Conservation (phyloP, 139 green algal genomes). For the Coccomyxa sp. region DNA sequence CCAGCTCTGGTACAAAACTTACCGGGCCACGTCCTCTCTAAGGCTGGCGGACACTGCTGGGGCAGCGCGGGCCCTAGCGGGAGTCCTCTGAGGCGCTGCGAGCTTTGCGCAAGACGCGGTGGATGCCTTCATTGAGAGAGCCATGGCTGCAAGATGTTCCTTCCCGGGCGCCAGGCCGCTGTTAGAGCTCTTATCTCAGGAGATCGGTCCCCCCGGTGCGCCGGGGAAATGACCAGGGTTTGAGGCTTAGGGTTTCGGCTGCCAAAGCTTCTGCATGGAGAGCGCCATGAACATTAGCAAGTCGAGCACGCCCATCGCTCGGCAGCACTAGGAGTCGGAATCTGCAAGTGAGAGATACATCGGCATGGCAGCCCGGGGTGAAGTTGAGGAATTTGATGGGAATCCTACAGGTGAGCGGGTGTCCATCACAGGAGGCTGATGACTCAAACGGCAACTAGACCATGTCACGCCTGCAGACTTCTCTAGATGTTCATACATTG, state of each 20-base stretch:
- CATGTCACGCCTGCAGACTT: too few relatives aligned
- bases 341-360: too few relatives aligned
- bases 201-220: background rate
- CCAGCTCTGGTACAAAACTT: background rate
- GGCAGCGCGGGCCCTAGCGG: background rate
- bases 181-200: background rate
- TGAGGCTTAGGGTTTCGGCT: background rate
- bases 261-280: too few relatives aligned
- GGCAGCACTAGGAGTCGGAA: too few relatives aligned
- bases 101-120: background rate
- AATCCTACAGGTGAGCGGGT: background rate
- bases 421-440: too few relatives aligned
- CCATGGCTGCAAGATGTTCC: too few relatives aligned
- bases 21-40: background rate
- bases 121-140: slow-evolving; percentile 20
- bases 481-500: too few relatives aligned
- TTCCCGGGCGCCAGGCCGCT: too few relatives aligned
- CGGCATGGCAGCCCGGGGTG: too few relatives aligned
- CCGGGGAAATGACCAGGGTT: background rate
- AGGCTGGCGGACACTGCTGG: slow-evolving; percentile 2
- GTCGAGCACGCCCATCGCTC: too few relatives aligned
- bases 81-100: background rate
- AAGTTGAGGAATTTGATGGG: background rate
- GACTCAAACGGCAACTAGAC: too few relatives aligned
- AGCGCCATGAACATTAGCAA: too few relatives aligned